These are phyloP conservation scores for Pseudocercospora eumusae DNA, from an alignment of 2,329 filamentous ascomycete species.

Conservation along the genomic window DNA sequence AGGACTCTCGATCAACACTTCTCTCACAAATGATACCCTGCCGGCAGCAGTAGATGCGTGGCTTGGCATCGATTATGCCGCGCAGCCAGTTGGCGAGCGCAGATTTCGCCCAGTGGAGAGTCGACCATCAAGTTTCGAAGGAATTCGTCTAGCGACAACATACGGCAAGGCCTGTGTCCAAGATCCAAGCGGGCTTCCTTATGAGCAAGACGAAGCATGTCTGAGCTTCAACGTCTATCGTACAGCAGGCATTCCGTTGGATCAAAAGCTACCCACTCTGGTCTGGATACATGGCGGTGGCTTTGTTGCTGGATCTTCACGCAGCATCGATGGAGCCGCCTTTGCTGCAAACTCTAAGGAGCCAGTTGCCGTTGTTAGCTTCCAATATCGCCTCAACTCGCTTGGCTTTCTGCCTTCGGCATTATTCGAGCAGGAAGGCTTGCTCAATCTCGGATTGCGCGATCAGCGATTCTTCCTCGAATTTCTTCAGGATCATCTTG, in stretches of 20 bases:
- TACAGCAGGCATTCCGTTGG: constrained; percentile 33
- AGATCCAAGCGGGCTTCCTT: constrained; percentile 14
- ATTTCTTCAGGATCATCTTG: constrained; percentile 45
- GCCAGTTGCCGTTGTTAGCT: constrained; percentile 58
- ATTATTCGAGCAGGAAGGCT: constrained; percentile 53
- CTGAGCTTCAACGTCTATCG: constrained; percentile 62
- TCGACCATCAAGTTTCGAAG: constrained; percentile 33
- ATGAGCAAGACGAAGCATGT: constrained; percentile 53
- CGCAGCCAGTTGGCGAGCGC: constrained; percentile 52
- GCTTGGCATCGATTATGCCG: constrained; percentile 45
- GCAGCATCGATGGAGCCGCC: constrained; percentile 62
- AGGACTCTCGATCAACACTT: constrained; percentile 22
- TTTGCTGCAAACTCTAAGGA: constrained; percentile 56
- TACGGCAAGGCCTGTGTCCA: constrained; percentile 28
- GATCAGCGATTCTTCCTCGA: constrained; percentile 46
- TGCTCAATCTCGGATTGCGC: constrained; percentile 48
- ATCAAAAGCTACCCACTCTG: constrained; percentile 53
- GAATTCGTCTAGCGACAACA: constrained; percentile 14
- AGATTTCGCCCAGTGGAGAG: constrained; percentile 51
- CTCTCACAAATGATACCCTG: constrained; percentile 22
- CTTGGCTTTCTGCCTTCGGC: constrained; percentile 66
- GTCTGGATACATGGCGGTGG: constrained; percentile 65
- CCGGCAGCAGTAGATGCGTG: constrained; percentile 34
- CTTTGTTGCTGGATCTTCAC: constrained; percentile 50
- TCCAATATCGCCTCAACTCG: constrained; percentile 64